Evolutionary conservation across 2,329 filamentous ascomycete genomes (phyloP), one percentile per base, ranked within the genome.

Genomic region (Penicillium janthinellum): DNA sequence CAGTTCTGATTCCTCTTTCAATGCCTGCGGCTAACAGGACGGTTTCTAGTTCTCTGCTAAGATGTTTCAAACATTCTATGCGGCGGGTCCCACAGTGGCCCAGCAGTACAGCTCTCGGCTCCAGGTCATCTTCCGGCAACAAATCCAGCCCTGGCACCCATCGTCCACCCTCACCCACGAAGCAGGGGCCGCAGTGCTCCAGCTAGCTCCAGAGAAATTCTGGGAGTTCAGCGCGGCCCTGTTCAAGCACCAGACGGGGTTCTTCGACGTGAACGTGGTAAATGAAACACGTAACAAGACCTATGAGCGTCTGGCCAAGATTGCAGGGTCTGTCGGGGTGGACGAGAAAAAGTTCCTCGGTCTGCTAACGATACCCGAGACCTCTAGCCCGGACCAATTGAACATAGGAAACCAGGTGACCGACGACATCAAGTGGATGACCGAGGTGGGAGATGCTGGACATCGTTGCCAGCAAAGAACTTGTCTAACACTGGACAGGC

Each of bases 71-170:
- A 94, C 90, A 2, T 78, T 97, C 68, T 88, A 89, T 77, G 80
- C 81, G 34, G 85, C 96, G 59, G 81, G 86, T 60, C 88, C 90
- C 0, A 75, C 85, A 50, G 82, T 96, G 67, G 81, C 65, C 34
- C 69, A 81, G 52, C 87, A 87, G 69, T 87, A 90, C 64, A 68
- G 79, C 25, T 82, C 80, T 60, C 83, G 82, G 62, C 79, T 96
- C 2, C 84, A 90, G 68, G 82, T 96, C 67, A 85, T 98, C 71
- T 91, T 97, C 82, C 89, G 93, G 52, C 93, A 94, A 75, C 92
- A 96, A 75, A 86, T 97, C 70, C 92, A 96, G 80, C 92, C 92
- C 14, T 96, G 94, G 94, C 93, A 98, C 78, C 94, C 94, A 1
- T 92, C 90, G 20, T 92, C 87, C 42, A 92, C 90, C 6, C 83